Conservation (phyloP, 2,329 filamentous ascomycete species). For the Stemphylium lycopersici region DNA sequence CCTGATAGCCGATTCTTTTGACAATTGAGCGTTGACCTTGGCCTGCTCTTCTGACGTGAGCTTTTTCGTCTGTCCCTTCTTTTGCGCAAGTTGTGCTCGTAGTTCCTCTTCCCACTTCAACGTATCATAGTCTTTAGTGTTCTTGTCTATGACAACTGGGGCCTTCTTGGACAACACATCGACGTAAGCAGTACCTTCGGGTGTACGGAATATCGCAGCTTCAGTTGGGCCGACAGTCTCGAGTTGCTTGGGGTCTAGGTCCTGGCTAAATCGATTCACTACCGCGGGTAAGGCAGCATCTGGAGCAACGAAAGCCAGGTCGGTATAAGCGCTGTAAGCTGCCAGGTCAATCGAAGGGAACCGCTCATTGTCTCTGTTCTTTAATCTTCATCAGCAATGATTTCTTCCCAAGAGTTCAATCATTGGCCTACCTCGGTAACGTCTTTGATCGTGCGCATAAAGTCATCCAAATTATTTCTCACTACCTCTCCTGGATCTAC, state of each 20-base stretch:
- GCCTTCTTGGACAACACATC: constrained; percentile 89
- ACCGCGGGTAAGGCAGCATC: constrained; percentile 78
- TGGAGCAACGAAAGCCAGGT: constrained; percentile 91
- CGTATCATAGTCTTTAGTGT: constrained; percentile 92
- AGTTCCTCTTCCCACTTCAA: constrained; percentile 97
- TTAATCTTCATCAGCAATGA: constrained; percentile 3
- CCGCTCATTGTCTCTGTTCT: constrained; percentile 30
- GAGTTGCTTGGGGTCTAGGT: constrained; percentile 74
- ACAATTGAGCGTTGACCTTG: constrained; percentile 89
- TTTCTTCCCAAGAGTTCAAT: constrained; percentile 14
- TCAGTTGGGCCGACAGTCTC: constrained; percentile 81
- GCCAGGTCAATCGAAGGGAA: constrained; percentile 64
- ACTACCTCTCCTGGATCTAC: constrained; percentile 84
- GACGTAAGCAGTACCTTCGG: constrained; percentile 85
- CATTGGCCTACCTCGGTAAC: constrained; percentile 59
- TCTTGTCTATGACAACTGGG: constrained; percentile 78
- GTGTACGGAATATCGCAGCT: constrained; percentile 89
- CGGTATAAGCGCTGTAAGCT: constrained; percentile 83
- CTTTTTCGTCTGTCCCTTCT: constrained; percentile 91
- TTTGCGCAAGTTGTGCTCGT: constrained; percentile 82
- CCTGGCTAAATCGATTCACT: constrained; percentile 72
- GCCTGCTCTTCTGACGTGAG: constrained; percentile 85
- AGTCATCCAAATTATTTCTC: constrained; percentile 64
- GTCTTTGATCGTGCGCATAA: constrained; percentile 71
- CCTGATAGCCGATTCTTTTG: constrained; percentile 83